A percentile compares a stretch with the other conserved stretches of the same genome.
Conservation (phyloP, 2,329 filamentous ascomycete species). For the Trichoderma simmonsii region DNA sequence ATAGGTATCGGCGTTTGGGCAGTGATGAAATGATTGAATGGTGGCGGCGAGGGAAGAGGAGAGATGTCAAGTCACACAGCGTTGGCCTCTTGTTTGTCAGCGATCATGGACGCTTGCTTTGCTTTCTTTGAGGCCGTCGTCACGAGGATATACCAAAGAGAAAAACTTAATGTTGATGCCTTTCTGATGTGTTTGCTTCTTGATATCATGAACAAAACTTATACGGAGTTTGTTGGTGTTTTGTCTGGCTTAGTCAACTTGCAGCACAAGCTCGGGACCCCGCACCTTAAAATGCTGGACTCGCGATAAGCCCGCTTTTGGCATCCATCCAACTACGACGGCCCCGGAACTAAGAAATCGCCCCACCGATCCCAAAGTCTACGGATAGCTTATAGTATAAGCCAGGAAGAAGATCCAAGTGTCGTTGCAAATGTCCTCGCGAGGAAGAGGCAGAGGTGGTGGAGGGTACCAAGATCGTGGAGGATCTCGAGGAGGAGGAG, state of each 20-base stretch:
- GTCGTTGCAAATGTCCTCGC: neutral
- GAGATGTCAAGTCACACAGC: neutral
- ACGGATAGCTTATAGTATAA: neutral
- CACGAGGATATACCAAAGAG: neutral
- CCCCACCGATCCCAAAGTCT: neutral
- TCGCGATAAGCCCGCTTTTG: neutral
- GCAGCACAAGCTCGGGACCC: neutral
- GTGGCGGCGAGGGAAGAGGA: neutral
- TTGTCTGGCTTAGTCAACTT: neutral
- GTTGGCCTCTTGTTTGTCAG: neutral
- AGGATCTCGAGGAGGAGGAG: neutral
- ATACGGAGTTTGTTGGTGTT: neutral
- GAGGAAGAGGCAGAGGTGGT: neutral
- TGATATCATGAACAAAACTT: neutral
- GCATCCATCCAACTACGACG: neutral
- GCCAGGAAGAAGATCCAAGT: neutral
- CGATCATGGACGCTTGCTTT: neutral
- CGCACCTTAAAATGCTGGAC: neutral
- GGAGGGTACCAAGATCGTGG: constrained; percentile 8
- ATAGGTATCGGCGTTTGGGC: constrained; percentile 19
- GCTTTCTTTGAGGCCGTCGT: neutral
- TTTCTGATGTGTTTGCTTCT: neutral
- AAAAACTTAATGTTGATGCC: neutral
- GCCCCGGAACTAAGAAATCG: neutral
- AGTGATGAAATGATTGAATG: constrained; percentile 17